Conservation (phyloP, 2,329 filamentous ascomycete species). For the Colletotrichum sp. region DNA sequence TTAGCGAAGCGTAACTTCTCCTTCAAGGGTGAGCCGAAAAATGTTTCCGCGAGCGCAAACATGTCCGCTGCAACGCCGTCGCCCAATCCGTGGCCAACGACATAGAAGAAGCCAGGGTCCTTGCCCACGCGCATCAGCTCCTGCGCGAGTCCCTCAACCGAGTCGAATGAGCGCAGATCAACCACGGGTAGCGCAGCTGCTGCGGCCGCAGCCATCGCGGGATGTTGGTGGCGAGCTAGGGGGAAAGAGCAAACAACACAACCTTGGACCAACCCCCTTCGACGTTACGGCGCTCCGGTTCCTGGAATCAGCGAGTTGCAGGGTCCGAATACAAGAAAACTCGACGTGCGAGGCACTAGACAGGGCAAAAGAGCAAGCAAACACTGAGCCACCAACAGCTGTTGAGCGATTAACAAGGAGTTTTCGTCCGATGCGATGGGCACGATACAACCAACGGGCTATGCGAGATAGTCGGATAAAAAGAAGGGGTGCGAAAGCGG, state of each 20-base stretch:
- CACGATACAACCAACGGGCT: background rate
- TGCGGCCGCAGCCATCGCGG: background rate
- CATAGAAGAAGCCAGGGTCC: slow-evolving; percentile 23
- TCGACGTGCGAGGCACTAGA: background rate
- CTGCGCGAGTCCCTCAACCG: slow-evolving; percentile 1
- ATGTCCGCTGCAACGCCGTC: slow-evolving; percentile 17
- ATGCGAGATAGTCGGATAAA: background rate
- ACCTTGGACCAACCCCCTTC: background rate
- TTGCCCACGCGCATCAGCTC: slow-evolving; percentile 22
- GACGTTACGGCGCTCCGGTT: background rate
- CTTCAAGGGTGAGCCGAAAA: slow-evolving; percentile 4
- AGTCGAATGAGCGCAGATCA: slow-evolving; percentile 4
- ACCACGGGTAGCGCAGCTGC: slow-evolving; percentile 12
- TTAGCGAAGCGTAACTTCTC: slow-evolving; percentile 4
- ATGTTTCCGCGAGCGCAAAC: slow-evolving; percentile 12
- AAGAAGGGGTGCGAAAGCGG: background rate
- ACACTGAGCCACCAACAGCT: background rate
- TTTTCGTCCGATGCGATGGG: background rate
- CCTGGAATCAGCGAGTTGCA: background rate
- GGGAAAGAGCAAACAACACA: background rate
- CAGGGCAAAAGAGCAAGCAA: background rate
- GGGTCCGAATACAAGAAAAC: background rate
- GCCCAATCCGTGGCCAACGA: slow-evolving; percentile 16
- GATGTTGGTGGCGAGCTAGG: background rate
- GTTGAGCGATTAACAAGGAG: background rate